Percentiles rank a stretch among this genome's conserved stretches.
Conservation (phyloP, 495 filamentous ascomycete species). For the Tuber borchii region DNA sequence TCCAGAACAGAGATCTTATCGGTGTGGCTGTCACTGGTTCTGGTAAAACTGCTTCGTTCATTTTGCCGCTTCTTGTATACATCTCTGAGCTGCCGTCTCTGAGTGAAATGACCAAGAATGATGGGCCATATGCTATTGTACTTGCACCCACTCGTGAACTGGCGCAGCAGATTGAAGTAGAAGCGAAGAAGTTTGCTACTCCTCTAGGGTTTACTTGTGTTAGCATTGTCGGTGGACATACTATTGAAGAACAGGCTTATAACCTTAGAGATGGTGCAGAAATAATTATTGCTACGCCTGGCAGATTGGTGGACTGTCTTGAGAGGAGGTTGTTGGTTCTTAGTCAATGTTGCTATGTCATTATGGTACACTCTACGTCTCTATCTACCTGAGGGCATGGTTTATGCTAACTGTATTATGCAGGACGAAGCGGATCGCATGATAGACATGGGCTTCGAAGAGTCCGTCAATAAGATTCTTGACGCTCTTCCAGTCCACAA, state of each 20-base stretch:
- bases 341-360: constrained; percentile 93
- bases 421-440: constrained; percentile 93
- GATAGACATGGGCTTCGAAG: constrained; percentile 98
- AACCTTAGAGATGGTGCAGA: constrained; percentile 91
- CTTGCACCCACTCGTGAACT: constrained; percentile 97
- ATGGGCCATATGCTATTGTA: constrained; percentile 93
- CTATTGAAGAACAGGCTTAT: constrained; percentile 89
- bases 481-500: constrained; percentile 93
- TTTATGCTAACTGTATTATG: not conserved
- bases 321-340: constrained; percentile 88
- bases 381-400: constrained; percentile 40
- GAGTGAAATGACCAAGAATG: constrained; percentile 82
- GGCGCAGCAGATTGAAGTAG: constrained; percentile 93
- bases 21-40: constrained; percentile 98
- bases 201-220: constrained; percentile 93
- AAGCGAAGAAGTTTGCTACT: constrained; percentile 86
- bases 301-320: constrained; percentile 94
- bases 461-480: constrained; percentile 95
- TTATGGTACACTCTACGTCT: constrained; percentile 50
- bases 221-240: constrained; percentile 94
- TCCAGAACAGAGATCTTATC: constrained; percentile 89
- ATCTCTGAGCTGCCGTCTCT: constrained; percentile 85
- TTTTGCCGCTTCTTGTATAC: constrained; percentile 91
- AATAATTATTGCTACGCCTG: constrained; percentile 96
- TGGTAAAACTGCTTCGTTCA: constrained; percentile 94